Base-by-base conservation (phyloP, 495 filamentous ascomycete species). In the Aspergillus funiculosus region DNA sequence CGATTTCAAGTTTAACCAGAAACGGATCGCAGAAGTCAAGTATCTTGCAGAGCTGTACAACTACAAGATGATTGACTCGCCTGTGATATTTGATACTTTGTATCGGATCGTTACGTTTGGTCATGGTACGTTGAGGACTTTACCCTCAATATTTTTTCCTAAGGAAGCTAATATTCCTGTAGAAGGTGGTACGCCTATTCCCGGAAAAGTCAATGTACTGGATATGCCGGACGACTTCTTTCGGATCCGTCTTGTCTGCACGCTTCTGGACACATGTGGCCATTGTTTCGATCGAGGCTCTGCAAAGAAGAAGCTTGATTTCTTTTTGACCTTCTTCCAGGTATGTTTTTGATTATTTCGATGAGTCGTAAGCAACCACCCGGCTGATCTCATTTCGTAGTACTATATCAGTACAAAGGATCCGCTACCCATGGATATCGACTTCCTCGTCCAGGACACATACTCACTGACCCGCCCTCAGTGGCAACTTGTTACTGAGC, bases 31-130 rank as follows among this genome's bases (percentile, higher is more conserved):
- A 3, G 90, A 96, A 60, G 86, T 95, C 56, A 97, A 96, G 57
- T 99, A 96, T 57, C 74, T 99, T 10, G 91, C 85, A 10, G 92
- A 99, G 71, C 78, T 99, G 27, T 99, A 99, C 72, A 95, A 94
- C 54, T 99, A 97, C 66, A 83, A 92, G 44, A 89, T 96, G 82
- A 79, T 99, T 38, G 92, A 99, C 59, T 92, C 94, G 15, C 86
- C 87, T 0, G 85, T 97, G 9, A 86, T 99, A 25, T 97, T 99
- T 54, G 91, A 99, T 56, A 86, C 85, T 1, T 74, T 99, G 63
- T 99, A 95, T 63, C 86, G 86, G 53, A 88, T 99, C 50, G 76
- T 95, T 57, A 91, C 86, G 1, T 94, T 92, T 56, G 92, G 89
- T 11, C 86, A 97, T 60, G 77, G 79, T 81, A 65, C 61, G 78